Evolutionary conservation across 164 flowering plant genomes (phyloP).

Genomic region (Stephania yunnanensis): DNA sequence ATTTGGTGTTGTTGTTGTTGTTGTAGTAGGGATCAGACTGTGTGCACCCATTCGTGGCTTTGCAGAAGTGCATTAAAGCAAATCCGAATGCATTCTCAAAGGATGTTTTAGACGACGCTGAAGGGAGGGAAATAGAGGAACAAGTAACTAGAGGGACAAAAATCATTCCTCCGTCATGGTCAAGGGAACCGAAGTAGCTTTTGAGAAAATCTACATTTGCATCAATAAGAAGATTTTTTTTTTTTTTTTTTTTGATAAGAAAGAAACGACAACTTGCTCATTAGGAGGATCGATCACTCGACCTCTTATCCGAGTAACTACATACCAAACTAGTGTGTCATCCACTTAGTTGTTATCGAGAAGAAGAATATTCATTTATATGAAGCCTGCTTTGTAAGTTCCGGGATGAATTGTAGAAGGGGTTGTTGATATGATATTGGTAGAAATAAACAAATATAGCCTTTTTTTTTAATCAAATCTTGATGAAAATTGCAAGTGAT

Average conservation of each 20-base stretch:
- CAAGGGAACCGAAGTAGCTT: conserved; percentile 40
- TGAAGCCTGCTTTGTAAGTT: neutral
- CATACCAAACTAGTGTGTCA: too few relatives aligned
- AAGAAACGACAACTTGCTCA: neutral
- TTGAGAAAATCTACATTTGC: neutral
- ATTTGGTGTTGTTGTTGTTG: conserved; percentile 3
- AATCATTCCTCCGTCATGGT: conserved; percentile 62
- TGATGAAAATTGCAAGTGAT: too few relatives aligned
- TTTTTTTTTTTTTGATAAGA: neutral
- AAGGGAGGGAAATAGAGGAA: conserved; percentile 29
- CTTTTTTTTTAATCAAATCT: too few relatives aligned
- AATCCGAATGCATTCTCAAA: conserved; percentile 78
- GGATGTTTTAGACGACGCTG: conserved; percentile 50
- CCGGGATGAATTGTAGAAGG: neutral
- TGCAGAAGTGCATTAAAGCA: conserved; percentile 78
- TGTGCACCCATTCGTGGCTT: conserved; percentile 72
- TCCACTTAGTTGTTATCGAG: too few relatives aligned
- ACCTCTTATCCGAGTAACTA: too few relatives aligned
- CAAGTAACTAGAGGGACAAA: conserved; percentile 37
- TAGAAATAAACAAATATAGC: too few relatives aligned
- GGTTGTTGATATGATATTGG: neutral
- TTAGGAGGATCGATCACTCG: too few relatives aligned
- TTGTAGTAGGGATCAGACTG: conserved; percentile 75
- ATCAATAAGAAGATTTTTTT: neutral
- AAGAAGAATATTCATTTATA: too few relatives aligned